phyloP scores from a whole-genome alignment of 1,284 basidiomycete genomes.

The Pisolithus thermaeus region DNA sequence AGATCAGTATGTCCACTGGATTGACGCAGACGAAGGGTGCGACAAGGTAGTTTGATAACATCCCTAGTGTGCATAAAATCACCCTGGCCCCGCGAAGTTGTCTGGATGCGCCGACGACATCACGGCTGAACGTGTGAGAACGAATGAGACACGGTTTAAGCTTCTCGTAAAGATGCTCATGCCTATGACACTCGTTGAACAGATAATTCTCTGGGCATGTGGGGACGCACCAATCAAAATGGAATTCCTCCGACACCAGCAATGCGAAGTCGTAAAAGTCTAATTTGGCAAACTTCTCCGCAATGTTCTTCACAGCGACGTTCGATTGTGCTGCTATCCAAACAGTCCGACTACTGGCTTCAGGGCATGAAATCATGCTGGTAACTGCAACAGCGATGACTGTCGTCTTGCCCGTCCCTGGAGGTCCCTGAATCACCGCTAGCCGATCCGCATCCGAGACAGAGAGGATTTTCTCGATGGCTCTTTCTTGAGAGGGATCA shows the following conservation, averaged over 20 bases:
- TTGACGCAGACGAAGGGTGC: constrained; percentile 30
- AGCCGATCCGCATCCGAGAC: constrained; percentile 35
- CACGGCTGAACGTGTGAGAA: no score
- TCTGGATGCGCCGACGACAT: constrained; percentile 4
- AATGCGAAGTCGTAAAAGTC: constrained; percentile 35
- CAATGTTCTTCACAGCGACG: constrained; percentile 53
- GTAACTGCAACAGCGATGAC: constrained; percentile 43
- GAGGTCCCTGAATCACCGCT: constrained; percentile 53
- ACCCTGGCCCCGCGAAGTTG: constrained; percentile 41
- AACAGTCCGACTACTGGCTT: constrained; percentile 24
- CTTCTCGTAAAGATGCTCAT: constrained; percentile 35
- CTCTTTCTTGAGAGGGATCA: constrained; percentile 37
- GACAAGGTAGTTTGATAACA: constrained; percentile 33
- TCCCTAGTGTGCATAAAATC: constrained; percentile 49
- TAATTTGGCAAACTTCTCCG: constrained; percentile 37
- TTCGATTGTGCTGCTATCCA: constrained; percentile 73
- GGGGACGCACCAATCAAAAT: constrained; percentile 49
- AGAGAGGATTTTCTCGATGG: constrained; percentile 33
- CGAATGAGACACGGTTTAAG: no score
- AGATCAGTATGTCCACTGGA: constrained; percentile 46
- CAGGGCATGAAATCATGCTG: constrained; percentile 22
- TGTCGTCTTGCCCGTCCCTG: constrained; percentile 38
- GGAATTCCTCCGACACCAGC: constrained; percentile 41
- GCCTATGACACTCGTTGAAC: constrained; percentile 39
- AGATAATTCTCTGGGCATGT: not conserved